phyloP scores from a whole-genome alignment of 2,329 filamentous ascomycete species.

The Bipolaris cookei region DNA sequence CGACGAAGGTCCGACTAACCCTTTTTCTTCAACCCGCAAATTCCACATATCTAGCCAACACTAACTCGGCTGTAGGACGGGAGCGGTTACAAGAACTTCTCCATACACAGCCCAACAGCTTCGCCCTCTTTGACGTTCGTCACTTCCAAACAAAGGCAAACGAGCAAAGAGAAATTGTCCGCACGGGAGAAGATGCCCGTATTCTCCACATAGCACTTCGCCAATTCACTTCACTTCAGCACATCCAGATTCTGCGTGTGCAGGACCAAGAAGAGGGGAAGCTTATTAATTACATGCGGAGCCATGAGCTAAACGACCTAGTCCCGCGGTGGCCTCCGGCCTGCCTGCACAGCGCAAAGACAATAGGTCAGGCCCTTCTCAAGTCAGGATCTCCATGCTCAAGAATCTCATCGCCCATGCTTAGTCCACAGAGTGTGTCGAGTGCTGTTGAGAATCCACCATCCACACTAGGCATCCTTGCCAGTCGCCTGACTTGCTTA shows the following conservation, averaged over 20 bases:
- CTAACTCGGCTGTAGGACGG: constrained; percentile 44
- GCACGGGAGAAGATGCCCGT: constrained; percentile 57
- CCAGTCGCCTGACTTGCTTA: constrained; percentile 64
- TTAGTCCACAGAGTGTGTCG: constrained; percentile 65
- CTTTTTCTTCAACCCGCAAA: not conserved
- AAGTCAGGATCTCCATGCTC: constrained; percentile 63
- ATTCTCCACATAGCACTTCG: constrained; percentile 61
- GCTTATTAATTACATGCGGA: constrained; percentile 60
- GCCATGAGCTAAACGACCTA: constrained; percentile 54
- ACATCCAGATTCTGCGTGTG: constrained; percentile 68
- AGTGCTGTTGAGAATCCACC: constrained; percentile 57
- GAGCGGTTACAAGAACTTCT: constrained; percentile 51
- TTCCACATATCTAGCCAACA: constrained; percentile 4
- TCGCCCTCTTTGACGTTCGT: constrained; percentile 48
- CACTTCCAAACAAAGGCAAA: constrained; percentile 55
- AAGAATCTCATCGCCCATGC: constrained; percentile 67
- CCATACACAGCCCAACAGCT: constrained; percentile 44
- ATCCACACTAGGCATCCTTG: constrained; percentile 58
- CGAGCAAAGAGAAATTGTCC: constrained; percentile 60
- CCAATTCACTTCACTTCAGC: constrained; percentile 66
- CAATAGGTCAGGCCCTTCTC: constrained; percentile 63
- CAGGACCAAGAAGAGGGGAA: constrained; percentile 65
- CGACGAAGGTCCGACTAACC: constrained; percentile 53
- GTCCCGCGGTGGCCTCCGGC: constrained; percentile 67
- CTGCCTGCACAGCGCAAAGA: constrained; percentile 66